These are phyloP conservation scores for Passiflora organensis DNA, from an alignment of 345 rosid genomes.

Conservation along the genomic window DNA sequence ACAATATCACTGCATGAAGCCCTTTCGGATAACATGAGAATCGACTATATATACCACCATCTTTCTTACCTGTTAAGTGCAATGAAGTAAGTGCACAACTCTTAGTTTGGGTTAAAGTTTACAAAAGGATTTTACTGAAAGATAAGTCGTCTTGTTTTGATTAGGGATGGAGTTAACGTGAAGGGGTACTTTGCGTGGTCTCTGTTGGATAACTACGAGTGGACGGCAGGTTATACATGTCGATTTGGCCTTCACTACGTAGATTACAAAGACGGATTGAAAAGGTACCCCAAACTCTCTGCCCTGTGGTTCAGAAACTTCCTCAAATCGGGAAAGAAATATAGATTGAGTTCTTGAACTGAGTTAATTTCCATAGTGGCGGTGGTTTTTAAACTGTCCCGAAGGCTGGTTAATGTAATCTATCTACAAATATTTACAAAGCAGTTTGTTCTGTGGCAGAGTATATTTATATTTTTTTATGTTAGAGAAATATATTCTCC, in stretches of 20 bases:
- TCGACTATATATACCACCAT: neutral
- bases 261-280: conserved; percentile 7
- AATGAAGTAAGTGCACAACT: neutral
- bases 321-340: too few species aligned
- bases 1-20: neutral
- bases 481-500: too few species aligned
- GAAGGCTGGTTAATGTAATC: too few species aligned
- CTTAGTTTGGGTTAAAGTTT: neutral
- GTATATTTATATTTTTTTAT: too few species aligned
- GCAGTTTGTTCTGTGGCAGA: too few species aligned
- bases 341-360: too few species aligned
- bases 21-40: neutral
- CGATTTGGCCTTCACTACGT: conserved; percentile 1
- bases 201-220: conserved; percentile 3
- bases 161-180: conserved; percentile 1
- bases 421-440: too few species aligned
- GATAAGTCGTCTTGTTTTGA: neutral
- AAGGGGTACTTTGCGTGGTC: conserved; percentile 8
- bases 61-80: neutral
- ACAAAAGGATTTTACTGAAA: neutral
- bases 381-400: too few species aligned
- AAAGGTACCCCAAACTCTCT: conserved; percentile 3
- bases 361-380: too few species aligned
- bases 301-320: conserved; percentile 7
- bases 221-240: neutral